These are phyloP conservation scores for Cystofilobasidium capitatum DNA, from an alignment of 768 basidiomycete genomes.

Conservation along the genomic window DNA sequence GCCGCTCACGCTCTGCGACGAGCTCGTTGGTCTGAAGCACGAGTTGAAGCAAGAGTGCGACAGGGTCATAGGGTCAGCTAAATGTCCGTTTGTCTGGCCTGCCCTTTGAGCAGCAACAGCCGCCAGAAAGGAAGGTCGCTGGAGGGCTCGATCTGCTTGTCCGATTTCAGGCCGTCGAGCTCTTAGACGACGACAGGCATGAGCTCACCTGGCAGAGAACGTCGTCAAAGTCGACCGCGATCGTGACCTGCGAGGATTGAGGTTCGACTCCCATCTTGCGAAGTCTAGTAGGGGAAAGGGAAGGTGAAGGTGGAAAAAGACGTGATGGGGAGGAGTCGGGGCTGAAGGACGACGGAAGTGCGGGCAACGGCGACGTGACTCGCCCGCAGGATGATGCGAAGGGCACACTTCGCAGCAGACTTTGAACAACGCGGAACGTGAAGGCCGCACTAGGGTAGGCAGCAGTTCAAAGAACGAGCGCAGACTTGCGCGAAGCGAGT, in stretches of 20 bases:
- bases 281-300: neutral
- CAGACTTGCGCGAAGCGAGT: too few relatives aligned
- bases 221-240: slow-evolving; percentile 17
- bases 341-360: too few relatives aligned
- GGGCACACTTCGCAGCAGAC: too few relatives aligned
- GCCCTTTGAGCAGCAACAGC: neutral
- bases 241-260: neutral
- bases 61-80: neutral
- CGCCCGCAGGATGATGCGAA: too few relatives aligned
- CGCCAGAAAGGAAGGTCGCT: neutral
- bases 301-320: too few relatives aligned
- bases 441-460: too few relatives aligned
- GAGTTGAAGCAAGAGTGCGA: neutral
- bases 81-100: neutral
- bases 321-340: too few relatives aligned
- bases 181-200: neutral
- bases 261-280: neutral
- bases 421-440: too few relatives aligned
- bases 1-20: slow-evolving; percentile 11
- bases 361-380: too few relatives aligned
- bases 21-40: slow-evolving; percentile 21
- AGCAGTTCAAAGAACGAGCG: too few relatives aligned
- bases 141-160: neutral
- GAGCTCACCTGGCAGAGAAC: slow-evolving; percentile 18
- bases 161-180: neutral